Evolutionary conservation across 257 asterid genomes (phyloP), one percentile per base, ranked within the genome.

Genomic region (Solanum chaucha): DNA sequence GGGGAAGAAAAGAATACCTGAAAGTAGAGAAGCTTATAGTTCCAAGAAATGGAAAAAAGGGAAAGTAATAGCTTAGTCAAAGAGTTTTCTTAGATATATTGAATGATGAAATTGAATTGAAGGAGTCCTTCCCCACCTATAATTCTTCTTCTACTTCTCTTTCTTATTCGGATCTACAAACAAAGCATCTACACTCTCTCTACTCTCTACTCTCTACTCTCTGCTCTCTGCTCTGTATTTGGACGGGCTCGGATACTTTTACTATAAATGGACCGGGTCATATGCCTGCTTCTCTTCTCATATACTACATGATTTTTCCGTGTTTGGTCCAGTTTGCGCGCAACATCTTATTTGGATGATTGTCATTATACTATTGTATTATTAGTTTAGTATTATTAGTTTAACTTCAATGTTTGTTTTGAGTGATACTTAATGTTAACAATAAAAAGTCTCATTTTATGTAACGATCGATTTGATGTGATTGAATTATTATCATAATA

Each of bases 1-100:
- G 10, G 20, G 9, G 9, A 20, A 24, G 15, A 26, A 78, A 70
- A 34, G 36, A 85, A 87, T 70, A 89, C 91, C 88, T 88, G 74
- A 68, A 70, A 64, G 44, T 84, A 13, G 35, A 48, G 84, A 46
- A 55, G 36, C 84, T 71, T 26, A 15, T 51, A 70, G 90, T 81
- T 73, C 64, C 41, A 86, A 83, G 86, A 70, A 38, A 85, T 28
- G 86, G 64, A 46, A 38, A 67, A 75, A 78, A 14, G 64, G 83
- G 65, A 80, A 46, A 46, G 30, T 5, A 64, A 11, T 34, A 14
- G 19, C 4, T 48, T 80, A 80, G 85, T 80, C 85, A 80, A 46
- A 46, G 85, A 26, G 44, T 80, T 15, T 80, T 48, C 28, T 5
- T 41, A 0, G 4, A 7, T 40, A 41, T 8, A 78, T 0, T 20